Percentiles rank a stretch among this genome's conserved stretches.
Evolutionary conservation across 768 basidiomycete genomes (phyloP).

Genomic region (Fistulinella prunicolor): DNA sequence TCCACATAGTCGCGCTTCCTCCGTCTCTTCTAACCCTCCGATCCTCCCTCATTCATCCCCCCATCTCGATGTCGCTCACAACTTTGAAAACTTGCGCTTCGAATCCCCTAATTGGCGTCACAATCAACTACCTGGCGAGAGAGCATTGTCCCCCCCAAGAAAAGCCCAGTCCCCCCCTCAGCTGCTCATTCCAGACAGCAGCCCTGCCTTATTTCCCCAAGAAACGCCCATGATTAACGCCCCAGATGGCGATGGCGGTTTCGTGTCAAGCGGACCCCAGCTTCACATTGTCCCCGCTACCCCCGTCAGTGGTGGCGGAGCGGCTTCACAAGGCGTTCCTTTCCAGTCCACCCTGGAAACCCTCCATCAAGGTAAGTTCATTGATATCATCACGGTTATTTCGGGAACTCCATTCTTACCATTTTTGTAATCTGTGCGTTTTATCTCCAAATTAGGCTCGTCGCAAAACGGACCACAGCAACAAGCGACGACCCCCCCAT

Average conservation of each 20-base stretch:
- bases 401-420: constrained; percentile 31
- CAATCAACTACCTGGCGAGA: constrained; percentile 44
- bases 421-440: constrained; percentile 22
- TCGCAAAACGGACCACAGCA: constrained; percentile 33
- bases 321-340: constrained; percentile 42
- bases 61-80: constrained; percentile 51
- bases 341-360: constrained; percentile 52
- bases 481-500: constrained; percentile 33
- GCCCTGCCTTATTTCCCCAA: constrained; percentile 43
- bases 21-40: constrained; percentile 56
- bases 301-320: constrained; percentile 64
- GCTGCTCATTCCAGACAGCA: constrained; percentile 55
- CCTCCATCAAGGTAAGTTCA: constrained; percentile 51
- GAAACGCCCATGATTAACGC: constrained; percentile 55
- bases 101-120: constrained; percentile 60
- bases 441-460: constrained; percentile 30
- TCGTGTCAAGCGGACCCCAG: constrained; percentile 50
- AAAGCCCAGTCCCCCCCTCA: constrained; percentile 67
- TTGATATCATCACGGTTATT: constrained; percentile 33
- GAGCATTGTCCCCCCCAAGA: constrained; percentile 36
- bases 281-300: constrained; percentile 84
- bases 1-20: constrained; percentile 59
- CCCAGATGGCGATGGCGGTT: constrained; percentile 53
- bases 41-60: constrained; percentile 48
- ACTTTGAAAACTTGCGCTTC: constrained; percentile 63